Conservation (phyloP, 2,329 filamentous ascomycete species). For the Saccharata proteae region DNA sequence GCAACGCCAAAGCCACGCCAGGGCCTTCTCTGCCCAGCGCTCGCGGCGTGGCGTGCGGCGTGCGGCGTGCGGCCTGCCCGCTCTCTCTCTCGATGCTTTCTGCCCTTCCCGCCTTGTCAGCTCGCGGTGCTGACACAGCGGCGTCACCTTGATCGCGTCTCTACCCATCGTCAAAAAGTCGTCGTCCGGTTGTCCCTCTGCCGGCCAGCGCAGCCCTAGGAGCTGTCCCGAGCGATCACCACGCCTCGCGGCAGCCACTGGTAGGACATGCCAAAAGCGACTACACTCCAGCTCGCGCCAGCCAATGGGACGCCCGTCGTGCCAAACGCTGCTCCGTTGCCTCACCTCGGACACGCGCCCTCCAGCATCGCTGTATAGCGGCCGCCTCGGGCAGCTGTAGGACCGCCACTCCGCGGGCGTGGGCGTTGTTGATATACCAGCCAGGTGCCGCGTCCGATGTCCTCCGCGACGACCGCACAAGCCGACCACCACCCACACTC, state of each 20-base stretch:
- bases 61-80: too few species aligned
- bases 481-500: too few species aligned
- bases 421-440: constrained; percentile 3
- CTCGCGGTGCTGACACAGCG: constrained; percentile 2
- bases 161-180: too few species aligned
- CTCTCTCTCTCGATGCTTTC: too few species aligned
- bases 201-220: constrained; percentile 18
- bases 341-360: constrained; percentile 5
- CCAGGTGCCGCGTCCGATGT: constrained; percentile 1
- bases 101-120: too few species aligned
- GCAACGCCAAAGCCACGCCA: too few species aligned
- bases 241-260: constrained; percentile 6
- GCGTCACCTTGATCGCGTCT: too few species aligned
- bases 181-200: constrained; percentile 10
- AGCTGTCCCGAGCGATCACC: constrained; percentile 14
- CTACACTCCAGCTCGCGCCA: constrained; percentile 3
- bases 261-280: constrained; percentile 2
- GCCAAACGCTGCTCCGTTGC: constrained; percentile 5
- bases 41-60: too few species aligned
- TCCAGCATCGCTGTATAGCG: too few species aligned
- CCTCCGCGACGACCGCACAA: constrained; percentile 5
- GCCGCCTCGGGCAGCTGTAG: too few species aligned
- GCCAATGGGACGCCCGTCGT: constrained; percentile 6
- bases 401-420: too few species aligned
- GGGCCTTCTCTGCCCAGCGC: too few species aligned